Conservation (phyloP, 129 eudicot species). For the Oenanthe sinensis region DNA sequence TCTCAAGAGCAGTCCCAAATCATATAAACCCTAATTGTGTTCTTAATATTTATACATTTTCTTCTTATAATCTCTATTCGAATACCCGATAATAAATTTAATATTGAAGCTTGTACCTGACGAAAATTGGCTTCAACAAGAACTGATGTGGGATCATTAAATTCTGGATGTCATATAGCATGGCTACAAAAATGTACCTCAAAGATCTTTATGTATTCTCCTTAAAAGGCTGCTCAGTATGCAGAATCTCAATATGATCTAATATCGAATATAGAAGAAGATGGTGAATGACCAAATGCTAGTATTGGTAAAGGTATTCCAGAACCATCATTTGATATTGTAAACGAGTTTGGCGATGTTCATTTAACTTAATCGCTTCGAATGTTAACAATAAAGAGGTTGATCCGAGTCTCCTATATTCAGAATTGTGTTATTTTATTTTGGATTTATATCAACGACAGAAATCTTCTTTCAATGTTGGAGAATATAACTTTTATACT, state of each 20-base stretch:
- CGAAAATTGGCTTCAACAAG: too few relatives aligned
- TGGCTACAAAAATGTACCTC: conserved; percentile 55
- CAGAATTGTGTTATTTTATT: too few relatives aligned
- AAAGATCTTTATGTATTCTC: conserved; percentile 44
- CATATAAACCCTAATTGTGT: too few relatives aligned
- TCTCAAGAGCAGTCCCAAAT: too few relatives aligned
- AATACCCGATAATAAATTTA: too few relatives aligned
- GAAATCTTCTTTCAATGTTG: too few relatives aligned
- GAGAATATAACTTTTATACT: too few relatives aligned
- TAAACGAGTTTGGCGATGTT: conserved; percentile 14
- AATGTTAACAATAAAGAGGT: conserved; percentile 9
- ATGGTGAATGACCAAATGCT: conserved; percentile 23
- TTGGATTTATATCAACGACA: too few relatives aligned
- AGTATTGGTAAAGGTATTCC: conserved; percentile 22
- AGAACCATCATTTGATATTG: conserved; percentile 15
- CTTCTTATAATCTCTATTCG: too few relatives aligned
- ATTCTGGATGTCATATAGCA: conserved; percentile 34
- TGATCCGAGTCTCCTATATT: too few relatives aligned
- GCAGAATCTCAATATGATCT: conserved; percentile 23
- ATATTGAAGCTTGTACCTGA: too few relatives aligned
- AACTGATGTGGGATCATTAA: conserved; percentile 22
- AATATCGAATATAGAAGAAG: conserved; percentile 12
- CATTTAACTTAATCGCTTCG: not conserved
- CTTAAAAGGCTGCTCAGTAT: conserved; percentile 26
- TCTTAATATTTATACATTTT: too few relatives aligned